Conservation (phyloP, 345 rosid genomes). For the Syzygium aqueum region DNA sequence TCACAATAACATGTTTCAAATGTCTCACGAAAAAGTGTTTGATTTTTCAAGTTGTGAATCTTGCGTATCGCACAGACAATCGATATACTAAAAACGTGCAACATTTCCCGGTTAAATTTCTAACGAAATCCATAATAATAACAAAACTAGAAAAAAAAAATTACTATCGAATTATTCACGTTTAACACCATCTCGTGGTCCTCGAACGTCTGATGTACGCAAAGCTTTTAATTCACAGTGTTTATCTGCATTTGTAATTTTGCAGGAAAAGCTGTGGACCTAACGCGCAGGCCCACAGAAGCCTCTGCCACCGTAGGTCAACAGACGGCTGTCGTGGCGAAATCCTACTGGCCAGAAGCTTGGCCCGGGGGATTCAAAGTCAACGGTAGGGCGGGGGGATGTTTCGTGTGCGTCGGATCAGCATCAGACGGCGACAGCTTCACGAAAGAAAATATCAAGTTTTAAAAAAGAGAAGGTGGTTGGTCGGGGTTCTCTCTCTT, state of each 20-base stretch:
- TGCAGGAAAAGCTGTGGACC: not conserved
- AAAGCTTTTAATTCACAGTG: not conserved
- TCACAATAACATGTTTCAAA: too few relatives aligned
- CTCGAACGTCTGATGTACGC: not conserved
- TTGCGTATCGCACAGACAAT: accelerated
- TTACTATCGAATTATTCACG: not conserved
- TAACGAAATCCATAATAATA: not conserved
- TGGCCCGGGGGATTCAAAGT: not conserved
- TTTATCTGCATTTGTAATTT: not conserved
- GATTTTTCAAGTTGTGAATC: too few relatives aligned
- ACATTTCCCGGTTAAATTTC: too few relatives aligned
- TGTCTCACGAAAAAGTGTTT: too few relatives aligned
- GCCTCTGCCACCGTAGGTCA: not conserved
- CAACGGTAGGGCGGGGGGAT: not conserved
- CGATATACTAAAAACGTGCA: accelerated
- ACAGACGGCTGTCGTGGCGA: not conserved
- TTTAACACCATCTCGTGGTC: not conserved
- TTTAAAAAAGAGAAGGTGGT: too few relatives aligned
- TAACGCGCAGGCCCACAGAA: not conserved
- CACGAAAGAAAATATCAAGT: too few relatives aligned
- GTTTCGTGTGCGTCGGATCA: not conserved
- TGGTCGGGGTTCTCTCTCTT: too few relatives aligned
- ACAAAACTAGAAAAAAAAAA: not conserved
- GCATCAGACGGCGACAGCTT: too few relatives aligned
- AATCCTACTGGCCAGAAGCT: not conserved